These are phyloP conservation scores for Phanerodontia chrysosporium DNA, from an alignment of 768 basidiomycete genomes.

Conservation along the genomic window DNA sequence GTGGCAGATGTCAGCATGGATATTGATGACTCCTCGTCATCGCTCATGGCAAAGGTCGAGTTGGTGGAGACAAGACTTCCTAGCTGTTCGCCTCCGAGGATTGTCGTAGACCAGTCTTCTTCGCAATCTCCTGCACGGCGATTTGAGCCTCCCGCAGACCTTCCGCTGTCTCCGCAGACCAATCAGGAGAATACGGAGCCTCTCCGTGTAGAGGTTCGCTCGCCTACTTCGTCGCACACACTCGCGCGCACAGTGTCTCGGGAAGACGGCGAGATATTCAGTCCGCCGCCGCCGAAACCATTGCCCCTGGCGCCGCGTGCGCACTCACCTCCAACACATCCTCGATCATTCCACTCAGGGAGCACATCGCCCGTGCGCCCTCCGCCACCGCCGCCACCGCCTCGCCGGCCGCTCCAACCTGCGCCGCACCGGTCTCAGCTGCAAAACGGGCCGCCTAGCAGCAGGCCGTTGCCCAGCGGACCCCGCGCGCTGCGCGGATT, in stretches of 20 bases:
- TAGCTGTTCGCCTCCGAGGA: not conserved
- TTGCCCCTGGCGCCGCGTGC: conserved; percentile 33
- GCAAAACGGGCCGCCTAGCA: conserved; percentile 20
- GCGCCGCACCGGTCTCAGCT: conserved; percentile 27
- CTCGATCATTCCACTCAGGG: conserved; percentile 36
- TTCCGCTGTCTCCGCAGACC: not conserved
- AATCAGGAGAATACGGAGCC: conserved; percentile 5
- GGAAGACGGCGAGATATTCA: conserved; percentile 52
- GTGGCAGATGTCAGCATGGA: not conserved
- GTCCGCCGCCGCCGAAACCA: conserved; percentile 30
- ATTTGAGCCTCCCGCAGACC: not conserved
- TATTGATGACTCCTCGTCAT: not conserved
- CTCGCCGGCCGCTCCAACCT: conserved; percentile 28
- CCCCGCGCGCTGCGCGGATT: conserved; percentile 35
- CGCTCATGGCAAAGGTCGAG: conserved; percentile 7
- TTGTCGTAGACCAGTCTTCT: not conserved
- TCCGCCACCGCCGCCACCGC: not conserved
- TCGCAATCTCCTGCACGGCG: not conserved
- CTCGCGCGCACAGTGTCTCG: conserved; percentile 33
- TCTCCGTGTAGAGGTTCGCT: not conserved
- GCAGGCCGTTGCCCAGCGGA: conserved; percentile 35
- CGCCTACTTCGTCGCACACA: not conserved
- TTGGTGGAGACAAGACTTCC: not conserved
- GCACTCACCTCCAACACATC: conserved; percentile 44
- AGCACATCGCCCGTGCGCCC: conserved; percentile 7